These are phyloP conservation scores for Aspergillus incahuasiensis DNA, from an alignment of 495 filamentous ascomycete genomes.

Conservation along the genomic window DNA sequence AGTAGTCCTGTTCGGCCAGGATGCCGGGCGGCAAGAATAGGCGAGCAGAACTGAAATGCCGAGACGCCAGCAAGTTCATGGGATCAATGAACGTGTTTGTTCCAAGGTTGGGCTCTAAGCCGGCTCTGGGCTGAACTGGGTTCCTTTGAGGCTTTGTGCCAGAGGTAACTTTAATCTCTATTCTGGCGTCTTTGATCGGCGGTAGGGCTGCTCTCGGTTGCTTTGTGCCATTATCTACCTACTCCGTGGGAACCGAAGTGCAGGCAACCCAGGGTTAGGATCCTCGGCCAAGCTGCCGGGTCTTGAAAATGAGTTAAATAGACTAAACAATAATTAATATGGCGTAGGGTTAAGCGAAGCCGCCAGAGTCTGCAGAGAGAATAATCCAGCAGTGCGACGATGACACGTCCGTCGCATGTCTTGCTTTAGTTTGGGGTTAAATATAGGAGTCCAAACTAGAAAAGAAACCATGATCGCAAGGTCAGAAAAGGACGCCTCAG, in stretches of 20 bases:
- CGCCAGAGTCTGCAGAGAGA: neutral
- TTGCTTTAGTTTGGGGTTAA: constrained; percentile 4
- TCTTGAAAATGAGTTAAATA: neutral
- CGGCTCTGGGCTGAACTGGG: too few species aligned
- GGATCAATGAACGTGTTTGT: neutral
- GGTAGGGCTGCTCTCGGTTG: neutral
- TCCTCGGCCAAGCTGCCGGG: neutral
- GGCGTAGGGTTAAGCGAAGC: neutral
- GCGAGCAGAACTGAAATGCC: neutral
- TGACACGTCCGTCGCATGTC: constrained; percentile 2
- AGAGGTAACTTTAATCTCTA: neutral
- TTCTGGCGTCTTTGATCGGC: neutral
- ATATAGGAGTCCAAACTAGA: neutral
- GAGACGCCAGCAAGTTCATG: neutral
- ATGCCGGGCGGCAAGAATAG: neutral
- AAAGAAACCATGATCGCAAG: neutral
- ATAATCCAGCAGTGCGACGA: constrained; percentile 5
- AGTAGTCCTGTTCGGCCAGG: neutral
- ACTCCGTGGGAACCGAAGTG: neutral
- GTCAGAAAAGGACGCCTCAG: neutral
- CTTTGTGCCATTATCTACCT: neutral
- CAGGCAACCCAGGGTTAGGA: neutral
- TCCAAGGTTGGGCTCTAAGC: neutral
- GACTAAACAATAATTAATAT: neutral
- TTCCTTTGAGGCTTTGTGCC: neutral